Base-by-base conservation (phyloP, 2,329 filamentous ascomycete genomes). In the Talaromyces sp. region DNA sequence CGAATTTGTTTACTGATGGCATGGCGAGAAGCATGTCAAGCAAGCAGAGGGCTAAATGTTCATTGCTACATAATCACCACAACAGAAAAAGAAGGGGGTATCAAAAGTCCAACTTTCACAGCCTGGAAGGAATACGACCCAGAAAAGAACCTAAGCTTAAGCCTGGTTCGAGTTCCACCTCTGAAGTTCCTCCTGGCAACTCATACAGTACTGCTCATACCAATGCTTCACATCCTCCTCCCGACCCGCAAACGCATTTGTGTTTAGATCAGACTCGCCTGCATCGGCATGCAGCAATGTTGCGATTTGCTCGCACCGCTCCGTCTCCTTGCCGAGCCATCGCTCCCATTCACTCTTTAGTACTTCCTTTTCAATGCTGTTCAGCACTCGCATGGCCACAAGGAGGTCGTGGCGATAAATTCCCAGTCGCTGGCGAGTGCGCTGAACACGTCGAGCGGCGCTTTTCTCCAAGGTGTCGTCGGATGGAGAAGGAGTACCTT, bases 301-400 rank as follows among this genome's bases (percentile, higher is more conserved):
- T 47, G 82, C 81, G 7, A 87, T 74, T 70, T 89, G 85, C 61
- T 86, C 85, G 74, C 95, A 99, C 56, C 90, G 85, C 36, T 82
- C 76, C 65, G 87, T 88, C 78, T 99, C 95, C 67, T 91, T 89
- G 3, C 85, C 76, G 33, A 98, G 83, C 93, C 94, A 99, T 65
- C 91, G 90, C 78, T 96, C 93, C 89, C 92, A 99, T 75, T 97
- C 94, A 0, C 89, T 89, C 69, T 87, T 85, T 59, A 98, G 76
- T 73, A 96, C 88, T 74, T 97, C 92, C 62, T 85, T 84, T 80
- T 98, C 95, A 31, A 98, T 87, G 61, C 85, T 89, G 76, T 98
- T 97, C 64, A 98, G 88, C 2, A 97, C 86, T 4, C 93, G 87
- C 80, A 98, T 87, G 5, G 93, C 92, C 5, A 99, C 93, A 2